Base-by-base conservation (phyloP, 768 basidiomycete genomes). In the Leccinum pellstonianum region DNA sequence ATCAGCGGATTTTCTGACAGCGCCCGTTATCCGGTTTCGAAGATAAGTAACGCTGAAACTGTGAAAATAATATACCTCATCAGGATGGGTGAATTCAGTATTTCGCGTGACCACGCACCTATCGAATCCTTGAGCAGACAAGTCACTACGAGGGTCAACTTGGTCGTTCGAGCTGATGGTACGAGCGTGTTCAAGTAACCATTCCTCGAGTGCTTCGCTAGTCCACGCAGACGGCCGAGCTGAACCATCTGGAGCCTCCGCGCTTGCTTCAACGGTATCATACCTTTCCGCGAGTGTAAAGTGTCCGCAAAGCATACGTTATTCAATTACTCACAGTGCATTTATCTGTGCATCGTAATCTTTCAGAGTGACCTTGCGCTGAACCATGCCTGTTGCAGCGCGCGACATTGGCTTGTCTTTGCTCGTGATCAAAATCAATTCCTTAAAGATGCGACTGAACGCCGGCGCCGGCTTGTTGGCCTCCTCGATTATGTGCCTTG, bases 401-500 rank as follows among this genome's bases (percentile, higher is more conserved):
- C 78, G 76, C 6, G 74, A 67, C 50, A 85, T 64, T 0, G 83
- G 83, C 61, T 80, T 81, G 1, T 66, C 70, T 15, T 71, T 47
- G 3, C 67, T 65, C 1, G 81, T 71, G 10, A 83, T 64, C n/a
- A 83, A 38, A 49, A 85, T 81, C 82, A 84, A 79, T 64, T 84
- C 80, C 67, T 81, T 81, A 68, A 79, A 81, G 7, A 82, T 74
- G 6, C 77, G 72, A 56, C 78, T 79, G 59, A 77, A 80, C 0
- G 76, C 70, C 0, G 81, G 81, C 0, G 79, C 73, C 2, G 62
- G 58, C 12, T 63, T 67, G 50, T 82, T 82, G 1, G 80, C 81
- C 43, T 80, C 76, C 21, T 80, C 79, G 1, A 83, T 75, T 19
- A 62, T 53, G 0, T 76, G 71, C 76, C 78, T 80, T 41, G 31